A percentile compares a stretch with the other conserved stretches of the same genome.
These are phyloP conservation scores for Diaporthe caulivora DNA, from an alignment of 2,329 filamentous ascomycete species.

Conservation along the genomic window DNA sequence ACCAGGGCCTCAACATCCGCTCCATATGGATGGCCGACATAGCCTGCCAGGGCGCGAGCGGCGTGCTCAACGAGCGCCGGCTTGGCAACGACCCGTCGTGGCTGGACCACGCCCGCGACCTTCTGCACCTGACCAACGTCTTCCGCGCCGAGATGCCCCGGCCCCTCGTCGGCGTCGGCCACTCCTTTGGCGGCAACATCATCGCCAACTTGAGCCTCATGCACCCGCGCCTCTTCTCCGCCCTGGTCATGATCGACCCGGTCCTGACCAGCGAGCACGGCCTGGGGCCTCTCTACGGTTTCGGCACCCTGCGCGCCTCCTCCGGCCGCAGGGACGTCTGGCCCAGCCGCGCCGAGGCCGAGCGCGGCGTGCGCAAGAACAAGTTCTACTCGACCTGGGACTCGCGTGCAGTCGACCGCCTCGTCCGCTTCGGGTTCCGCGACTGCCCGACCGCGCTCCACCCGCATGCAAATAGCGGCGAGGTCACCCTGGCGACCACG, in stretches of 20 bases:
- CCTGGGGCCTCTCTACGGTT: slow-evolving; percentile 49
- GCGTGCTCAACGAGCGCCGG: slow-evolving; percentile 78
- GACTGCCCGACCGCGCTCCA: slow-evolving; percentile 74
- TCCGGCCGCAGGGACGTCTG: slow-evolving; percentile 82
- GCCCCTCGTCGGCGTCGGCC: slow-evolving; percentile 86
- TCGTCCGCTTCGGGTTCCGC: slow-evolving; percentile 81
- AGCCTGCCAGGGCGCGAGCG: slow-evolving; percentile 86
- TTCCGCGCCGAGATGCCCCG: slow-evolving; percentile 85
- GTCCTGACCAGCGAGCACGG: slow-evolving; percentile 72
- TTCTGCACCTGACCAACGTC: slow-evolving; percentile 86
- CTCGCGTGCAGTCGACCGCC: slow-evolving; percentile 79
- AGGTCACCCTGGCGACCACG: slow-evolving; percentile 82
- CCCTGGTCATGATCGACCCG: slow-evolving; percentile 85
- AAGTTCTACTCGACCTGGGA: slow-evolving; percentile 90
- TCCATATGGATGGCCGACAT: slow-evolving; percentile 92
- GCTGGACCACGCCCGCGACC: slow-evolving; percentile 87
- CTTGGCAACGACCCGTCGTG: slow-evolving; percentile 91
- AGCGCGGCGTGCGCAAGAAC: slow-evolving; percentile 73
- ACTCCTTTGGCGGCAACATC: slow-evolving; percentile 87
- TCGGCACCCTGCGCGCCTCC: slow-evolving; percentile 69
- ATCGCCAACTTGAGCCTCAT: slow-evolving; percentile 79
- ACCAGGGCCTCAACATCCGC: slow-evolving; percentile 76
- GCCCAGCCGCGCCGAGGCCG: slow-evolving; percentile 80
- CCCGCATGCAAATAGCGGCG: slow-evolving; percentile 54
- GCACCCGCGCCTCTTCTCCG: slow-evolving; percentile 84